A percentile compares a stretch with the other conserved stretches of the same genome.
Evolutionary conservation across 2,329 filamentous ascomycete species (phyloP).

Genomic region (Cryoendolithus antarcticus): DNA sequence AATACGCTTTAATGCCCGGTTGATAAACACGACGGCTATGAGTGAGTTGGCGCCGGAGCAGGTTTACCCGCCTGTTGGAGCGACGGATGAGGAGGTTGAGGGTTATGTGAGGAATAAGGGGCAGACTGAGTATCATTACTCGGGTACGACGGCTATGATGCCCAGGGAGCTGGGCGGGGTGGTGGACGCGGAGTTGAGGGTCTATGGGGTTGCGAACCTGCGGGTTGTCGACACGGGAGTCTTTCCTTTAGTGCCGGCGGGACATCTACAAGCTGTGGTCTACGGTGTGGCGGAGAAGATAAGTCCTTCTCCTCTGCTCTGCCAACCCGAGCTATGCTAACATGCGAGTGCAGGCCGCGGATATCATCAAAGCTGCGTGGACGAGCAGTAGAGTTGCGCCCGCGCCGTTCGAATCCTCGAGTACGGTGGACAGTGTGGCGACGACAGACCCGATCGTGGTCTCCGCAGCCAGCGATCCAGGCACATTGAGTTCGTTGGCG

Average conservation of each 20-base stretch:
- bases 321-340: not conserved
- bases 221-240: conserved; percentile 35
- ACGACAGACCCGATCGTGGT: not conserved
- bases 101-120: conserved; percentile 17
- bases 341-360: conserved; percentile 27
- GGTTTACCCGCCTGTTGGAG: conserved; percentile 10
- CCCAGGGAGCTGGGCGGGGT: conserved; percentile 37
- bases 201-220: conserved; percentile 34
- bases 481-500: too few species aligned
- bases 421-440: not conserved
- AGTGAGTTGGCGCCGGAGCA: conserved; percentile 12
- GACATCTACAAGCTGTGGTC: conserved; percentile 21
- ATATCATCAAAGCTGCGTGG: conserved; percentile 31
- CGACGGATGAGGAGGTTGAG: conserved; percentile 18
- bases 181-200: conserved; percentile 31
- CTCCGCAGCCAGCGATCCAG: too few species aligned
- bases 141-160: conserved; percentile 41
- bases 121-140: conserved; percentile 38
- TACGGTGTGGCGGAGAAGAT: conserved; percentile 30
- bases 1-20: conserved; percentile 17
- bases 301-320: not conserved
- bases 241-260: conserved; percentile 32
- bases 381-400: not conserved
- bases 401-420: too few species aligned
- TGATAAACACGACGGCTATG: conserved; percentile 15